Evolutionary conservation across 345 rosid species (phyloP).

Genomic region (Diplotaxis tenuifolia): DNA sequence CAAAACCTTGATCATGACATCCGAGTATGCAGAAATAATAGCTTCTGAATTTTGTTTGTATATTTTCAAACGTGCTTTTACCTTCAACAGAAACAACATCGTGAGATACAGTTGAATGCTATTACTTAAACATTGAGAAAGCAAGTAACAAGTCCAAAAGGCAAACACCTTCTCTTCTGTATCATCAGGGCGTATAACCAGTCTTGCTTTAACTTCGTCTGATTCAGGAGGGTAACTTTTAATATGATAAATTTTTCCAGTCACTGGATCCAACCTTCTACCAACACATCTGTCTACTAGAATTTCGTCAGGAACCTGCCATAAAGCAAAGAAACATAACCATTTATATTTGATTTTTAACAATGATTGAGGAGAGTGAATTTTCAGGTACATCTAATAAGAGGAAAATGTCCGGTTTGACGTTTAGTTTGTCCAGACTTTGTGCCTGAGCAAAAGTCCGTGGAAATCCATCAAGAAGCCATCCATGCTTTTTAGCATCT

Average conservation of each 20-base stretch:
- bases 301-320: slow-evolving; percentile 94
- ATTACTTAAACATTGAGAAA: neutral
- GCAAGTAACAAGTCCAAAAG: neutral
- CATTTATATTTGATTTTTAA: neutral
- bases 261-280: slow-evolving; percentile 72
- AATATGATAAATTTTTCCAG: slow-evolving; percentile 79
- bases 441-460: slow-evolving; percentile 73
- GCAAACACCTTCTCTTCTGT: slow-evolving; percentile 69
- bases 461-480: slow-evolving; percentile 97
- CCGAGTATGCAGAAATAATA: slow-evolving; percentile 55
- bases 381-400: slow-evolving; percentile 62
- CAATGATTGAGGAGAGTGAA: neutral
- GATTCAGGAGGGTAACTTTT: slow-evolving; percentile 68
- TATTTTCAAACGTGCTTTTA: slow-evolving; percentile 70
- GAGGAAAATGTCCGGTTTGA: slow-evolving; percentile 71
- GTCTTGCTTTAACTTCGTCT: slow-evolving; percentile 72
- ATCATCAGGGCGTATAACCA: slow-evolving; percentile 85
- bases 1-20: slow-evolving; percentile 61
- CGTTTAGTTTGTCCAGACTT: slow-evolving; percentile 63
- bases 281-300: slow-evolving; percentile 90
- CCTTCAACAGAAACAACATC: slow-evolving; percentile 40
- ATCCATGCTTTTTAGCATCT: slow-evolving; percentile 74
- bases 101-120: no score
- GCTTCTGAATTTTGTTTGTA: slow-evolving; percentile 77
- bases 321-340: slow-evolving; percentile 36